Conservation (phyloP, 768 basidiomycete species). For the Cantharellus cinnabarinus region DNA sequence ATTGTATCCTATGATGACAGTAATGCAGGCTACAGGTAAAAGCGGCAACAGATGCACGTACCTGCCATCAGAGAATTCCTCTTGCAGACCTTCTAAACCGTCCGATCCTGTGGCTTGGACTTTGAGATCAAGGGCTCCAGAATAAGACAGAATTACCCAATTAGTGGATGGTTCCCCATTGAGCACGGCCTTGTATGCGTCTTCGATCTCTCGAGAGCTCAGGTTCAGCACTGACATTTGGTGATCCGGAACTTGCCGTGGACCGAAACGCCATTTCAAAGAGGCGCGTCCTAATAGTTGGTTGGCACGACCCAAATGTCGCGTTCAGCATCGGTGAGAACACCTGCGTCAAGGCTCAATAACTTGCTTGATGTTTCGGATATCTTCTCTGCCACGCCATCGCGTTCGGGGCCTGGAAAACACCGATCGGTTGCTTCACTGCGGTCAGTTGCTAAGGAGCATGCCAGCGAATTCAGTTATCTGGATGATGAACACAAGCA, state of each 20-base stretch:
- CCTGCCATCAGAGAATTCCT: conserved; percentile 91
- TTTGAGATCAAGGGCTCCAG: conserved; percentile 18
- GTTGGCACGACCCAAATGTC: no score
- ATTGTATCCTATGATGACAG: conserved; percentile 51
- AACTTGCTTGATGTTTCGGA: no score
- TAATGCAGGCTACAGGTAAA: not conserved
- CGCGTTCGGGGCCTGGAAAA: no score
- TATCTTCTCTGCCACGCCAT: no score
- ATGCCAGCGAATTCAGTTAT: no score
- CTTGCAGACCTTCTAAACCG: conserved; percentile 37
- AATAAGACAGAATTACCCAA: conserved; percentile 13
- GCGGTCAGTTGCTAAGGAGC: no score
- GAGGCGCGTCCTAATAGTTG: no score
- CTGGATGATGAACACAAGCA: no score
- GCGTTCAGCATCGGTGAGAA: no score
- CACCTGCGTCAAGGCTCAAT: no score
- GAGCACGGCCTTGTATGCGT: conserved; percentile 58
- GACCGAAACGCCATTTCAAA: no score
- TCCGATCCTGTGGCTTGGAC: conserved; percentile 20
- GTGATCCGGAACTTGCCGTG: not conserved
- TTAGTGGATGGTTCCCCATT: conserved; percentile 39
- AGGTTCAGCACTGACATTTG: conserved; percentile 29
- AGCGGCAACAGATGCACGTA: conserved; percentile 17
- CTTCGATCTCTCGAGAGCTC: conserved; percentile 45
- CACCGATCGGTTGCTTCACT: no score